Evolutionary conservation across 495 filamentous ascomycete species (phyloP), one percentile per base, ranked within the genome.

Genomic region (Xylaria telfairii): DNA sequence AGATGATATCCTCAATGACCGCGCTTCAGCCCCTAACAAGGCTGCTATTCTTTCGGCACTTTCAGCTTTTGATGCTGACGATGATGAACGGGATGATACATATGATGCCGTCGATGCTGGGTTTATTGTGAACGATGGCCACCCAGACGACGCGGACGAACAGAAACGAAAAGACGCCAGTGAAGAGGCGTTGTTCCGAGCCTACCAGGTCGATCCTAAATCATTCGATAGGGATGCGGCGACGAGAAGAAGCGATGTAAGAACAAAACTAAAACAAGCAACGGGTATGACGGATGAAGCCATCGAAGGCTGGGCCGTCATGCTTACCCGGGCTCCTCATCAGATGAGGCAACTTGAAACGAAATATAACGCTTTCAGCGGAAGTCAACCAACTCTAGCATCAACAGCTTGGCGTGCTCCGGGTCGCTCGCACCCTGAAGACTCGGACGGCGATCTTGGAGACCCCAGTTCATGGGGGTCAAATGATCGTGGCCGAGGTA

Each of bases 41-140:
- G 91, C 93, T 6, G 91, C 94, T 41, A 98, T 99, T 76, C 86
- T 97, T 15, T 91, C 96, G 26, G 96, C 96, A 0, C 89, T 99
- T 13, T 92, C 93, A 13, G 88, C 92, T 6, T 97, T 98, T 75
- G 95, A 98, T 82, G 90, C 90, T 0, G 96, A 97, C 73, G 95
- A 98, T 76, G 96, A 99, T 81, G 96, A 99, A 82, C 90, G 94
- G 42, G 96, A 99, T 81, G 96, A 99, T 76, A 98, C 96, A 2
- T 99, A 99, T 80, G 96, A 99, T 74, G 86, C 90, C 10, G 92
- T 87, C 49, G 96, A 98, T 73, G 94, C 98, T 7, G 96, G 96
- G 66, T 93, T 95, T 13, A 92, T 92, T 4, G 89, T 97, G 12
- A 92, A 96, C 42, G 79, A 82, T 10, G 74, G 72, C 56, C 72